Evolutionary conservation across 1,139 yeast genomes (phyloP).

Genomic region (Arxiozyma slooffiae): DNA sequence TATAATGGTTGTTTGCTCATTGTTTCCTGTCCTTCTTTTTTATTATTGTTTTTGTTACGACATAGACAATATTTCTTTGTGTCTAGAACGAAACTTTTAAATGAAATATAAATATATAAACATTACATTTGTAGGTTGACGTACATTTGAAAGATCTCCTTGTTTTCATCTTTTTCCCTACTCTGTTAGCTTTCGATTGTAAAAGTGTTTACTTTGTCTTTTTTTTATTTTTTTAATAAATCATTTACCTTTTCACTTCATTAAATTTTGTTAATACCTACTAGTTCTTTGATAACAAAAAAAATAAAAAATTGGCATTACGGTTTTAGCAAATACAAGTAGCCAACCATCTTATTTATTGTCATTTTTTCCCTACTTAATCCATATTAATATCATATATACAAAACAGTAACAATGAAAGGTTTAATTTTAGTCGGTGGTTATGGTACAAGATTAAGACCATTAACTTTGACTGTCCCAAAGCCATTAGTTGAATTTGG

Average conservation of each 20-base stretch:
- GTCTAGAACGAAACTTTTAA: neutral
- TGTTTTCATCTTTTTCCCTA: too few relatives aligned
- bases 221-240: too few relatives aligned
- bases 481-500: conserved; percentile 98
- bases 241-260: too few relatives aligned
- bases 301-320: neutral
- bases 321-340: neutral
- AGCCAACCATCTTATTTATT: neutral
- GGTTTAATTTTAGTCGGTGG: conserved; percentile 99
- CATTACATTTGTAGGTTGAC: neutral
- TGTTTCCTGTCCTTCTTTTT: neutral
- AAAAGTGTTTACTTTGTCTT: too few relatives aligned
- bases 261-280: too few relatives aligned
- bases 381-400: neutral
- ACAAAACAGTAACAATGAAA: conserved; percentile 49
- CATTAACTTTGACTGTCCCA: conserved; percentile 91
- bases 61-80: neutral
- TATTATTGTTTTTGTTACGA: neutral
- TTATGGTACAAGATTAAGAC: conserved; percentile 99
- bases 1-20: too few relatives aligned
- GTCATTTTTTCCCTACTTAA: neutral
- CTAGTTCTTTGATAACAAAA: conserved; percentile 4
- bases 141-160: neutral
- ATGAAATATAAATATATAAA: neutral
- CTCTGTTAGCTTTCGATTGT: too few relatives aligned